A percentile compares a stretch with the other conserved stretches of the same genome.
Evolutionary conservation across 2,329 filamentous ascomycete species (phyloP).

Genomic region (Neonectria punicea): DNA sequence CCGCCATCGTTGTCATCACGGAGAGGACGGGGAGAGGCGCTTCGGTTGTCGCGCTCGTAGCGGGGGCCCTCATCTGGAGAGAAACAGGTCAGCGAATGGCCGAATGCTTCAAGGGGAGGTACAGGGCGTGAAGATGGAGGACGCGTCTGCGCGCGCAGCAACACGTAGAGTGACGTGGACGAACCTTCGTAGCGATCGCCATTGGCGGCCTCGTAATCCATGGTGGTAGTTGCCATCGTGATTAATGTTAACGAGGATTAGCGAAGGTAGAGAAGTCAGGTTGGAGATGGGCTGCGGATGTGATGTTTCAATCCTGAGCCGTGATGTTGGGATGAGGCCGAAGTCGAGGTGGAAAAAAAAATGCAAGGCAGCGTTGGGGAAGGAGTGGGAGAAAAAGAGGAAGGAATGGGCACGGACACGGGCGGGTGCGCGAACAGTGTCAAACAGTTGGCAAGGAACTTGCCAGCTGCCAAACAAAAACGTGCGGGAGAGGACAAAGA

Average conservation of each 20-base stretch:
- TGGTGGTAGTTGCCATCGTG: slow-evolving; percentile 71
- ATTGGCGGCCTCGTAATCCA: slow-evolving; percentile 77
- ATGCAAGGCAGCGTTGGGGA: slow-evolving; percentile 37
- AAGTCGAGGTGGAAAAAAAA: slow-evolving; percentile 38
- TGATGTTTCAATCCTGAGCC: slow-evolving; percentile 40
- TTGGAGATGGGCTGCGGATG: slow-evolving; percentile 34
- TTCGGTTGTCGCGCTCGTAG: slow-evolving; percentile 74
- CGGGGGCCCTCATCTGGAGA: slow-evolving; percentile 69
- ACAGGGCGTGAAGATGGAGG: background rate
- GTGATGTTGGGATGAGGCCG: slow-evolving; percentile 40
- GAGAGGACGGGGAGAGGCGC: slow-evolving; percentile 69
- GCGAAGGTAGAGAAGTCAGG: slow-evolving; percentile 4
- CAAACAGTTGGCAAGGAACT: slow-evolving; percentile 24
- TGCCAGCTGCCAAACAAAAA: slow-evolving; percentile 29
- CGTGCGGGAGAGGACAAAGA: slow-evolving; percentile 28
- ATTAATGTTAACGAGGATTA: slow-evolving; percentile 29
- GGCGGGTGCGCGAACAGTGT: slow-evolving; percentile 29
- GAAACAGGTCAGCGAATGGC: slow-evolving; percentile 20
- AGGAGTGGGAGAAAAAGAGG: slow-evolving; percentile 34
- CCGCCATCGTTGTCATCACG: slow-evolving; percentile 70
- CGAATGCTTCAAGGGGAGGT: background rate
- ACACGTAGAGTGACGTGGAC: slow-evolving; percentile 35
- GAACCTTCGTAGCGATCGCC: slow-evolving; percentile 74
- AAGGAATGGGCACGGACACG: slow-evolving; percentile 37
- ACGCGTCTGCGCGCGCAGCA: slow-evolving; percentile 34